Evolutionary conservation across 306 rosid genomes (phyloP).

Genomic region (Citrullus colocynthis): DNA sequence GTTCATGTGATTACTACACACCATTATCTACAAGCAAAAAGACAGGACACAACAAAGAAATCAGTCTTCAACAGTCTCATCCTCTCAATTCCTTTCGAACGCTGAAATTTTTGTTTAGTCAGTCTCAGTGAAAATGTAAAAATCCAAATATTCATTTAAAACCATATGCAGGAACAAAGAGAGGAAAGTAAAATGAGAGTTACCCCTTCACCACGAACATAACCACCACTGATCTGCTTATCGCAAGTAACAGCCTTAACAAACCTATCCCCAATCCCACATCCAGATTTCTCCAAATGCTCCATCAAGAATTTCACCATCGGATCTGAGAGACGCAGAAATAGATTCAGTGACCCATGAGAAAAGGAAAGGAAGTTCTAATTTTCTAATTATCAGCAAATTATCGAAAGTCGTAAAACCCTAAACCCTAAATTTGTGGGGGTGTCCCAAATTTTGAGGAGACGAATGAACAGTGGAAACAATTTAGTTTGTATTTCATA

Average conservation of each 20-base stretch:
- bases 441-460: background rate
- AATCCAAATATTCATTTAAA: background rate
- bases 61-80: background rate
- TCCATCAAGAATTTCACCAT: slow-evolving; percentile 53
- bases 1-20: slow-evolving; percentile 51
- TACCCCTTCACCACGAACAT: slow-evolving; percentile 64
- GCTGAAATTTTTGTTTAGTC: background rate
- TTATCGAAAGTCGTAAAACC: background rate
- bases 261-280: slow-evolving; percentile 41
- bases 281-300: slow-evolving; percentile 62
- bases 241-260: slow-evolving; percentile 47
- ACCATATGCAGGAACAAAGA: background rate
- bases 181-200: background rate
- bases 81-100: background rate
- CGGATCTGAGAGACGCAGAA: slow-evolving; percentile 35
- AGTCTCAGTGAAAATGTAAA: background rate
- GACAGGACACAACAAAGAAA: background rate
- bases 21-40: slow-evolving; percentile 38
- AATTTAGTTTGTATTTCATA: slow-evolving; percentile 5
- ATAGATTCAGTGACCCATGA: background rate
- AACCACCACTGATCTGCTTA: slow-evolving; percentile 37
- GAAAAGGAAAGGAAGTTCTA: background rate
- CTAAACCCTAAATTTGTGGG: background rate
- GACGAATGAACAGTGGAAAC: background rate
- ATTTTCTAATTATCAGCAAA: background rate